Conservation (phyloP, 1,284 basidiomycete species). For the Xerocomus nothofagi region DNA sequence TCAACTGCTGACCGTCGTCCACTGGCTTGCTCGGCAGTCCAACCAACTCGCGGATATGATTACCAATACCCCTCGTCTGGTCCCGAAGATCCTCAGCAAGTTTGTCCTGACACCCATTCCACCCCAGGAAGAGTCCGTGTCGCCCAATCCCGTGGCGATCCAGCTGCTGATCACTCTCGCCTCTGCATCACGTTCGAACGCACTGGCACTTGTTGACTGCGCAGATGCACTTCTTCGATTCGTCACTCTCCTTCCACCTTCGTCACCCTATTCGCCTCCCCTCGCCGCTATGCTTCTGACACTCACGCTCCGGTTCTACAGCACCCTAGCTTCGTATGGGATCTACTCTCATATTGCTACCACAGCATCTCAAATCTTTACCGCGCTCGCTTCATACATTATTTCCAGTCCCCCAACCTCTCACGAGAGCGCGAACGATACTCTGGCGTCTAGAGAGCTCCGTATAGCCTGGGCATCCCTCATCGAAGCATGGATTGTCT, state of each 20-base stretch:
- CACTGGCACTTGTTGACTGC: slow-evolving; percentile 54
- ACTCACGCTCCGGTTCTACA: slow-evolving; percentile 67
- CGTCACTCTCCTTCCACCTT: slow-evolving; percentile 58
- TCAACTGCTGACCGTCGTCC: slow-evolving; percentile 65
- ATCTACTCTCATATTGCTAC: slow-evolving; percentile 67
- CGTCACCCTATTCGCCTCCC: slow-evolving; percentile 45
- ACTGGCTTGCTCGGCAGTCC: slow-evolving; percentile 59
- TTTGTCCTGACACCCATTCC: slow-evolving; percentile 58
- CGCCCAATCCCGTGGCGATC: slow-evolving; percentile 57
- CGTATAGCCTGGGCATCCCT: slow-evolving; percentile 53
- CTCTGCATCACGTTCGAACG: slow-evolving; percentile 65
- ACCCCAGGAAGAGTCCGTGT: slow-evolving; percentile 29
- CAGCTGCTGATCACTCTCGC: slow-evolving; percentile 62
- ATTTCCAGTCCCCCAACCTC: slow-evolving; percentile 25
- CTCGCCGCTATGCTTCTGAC: slow-evolving; percentile 53
- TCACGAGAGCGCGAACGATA: slow-evolving; percentile 1
- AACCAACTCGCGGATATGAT: slow-evolving; percentile 57
- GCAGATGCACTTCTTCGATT: slow-evolving; percentile 77
- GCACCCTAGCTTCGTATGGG: slow-evolving; percentile 74
- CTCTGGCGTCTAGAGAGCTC: slow-evolving; percentile 28
- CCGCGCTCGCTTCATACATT: slow-evolving; percentile 46
- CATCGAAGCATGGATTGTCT: slow-evolving; percentile 74
- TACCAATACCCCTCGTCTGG: slow-evolving; percentile 50
- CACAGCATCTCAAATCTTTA: slow-evolving; percentile 57
- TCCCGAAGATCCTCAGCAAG: slow-evolving; percentile 52